phyloP scores from a whole-genome alignment of 257 asterid species.

The Penstemon eatonii region DNA sequence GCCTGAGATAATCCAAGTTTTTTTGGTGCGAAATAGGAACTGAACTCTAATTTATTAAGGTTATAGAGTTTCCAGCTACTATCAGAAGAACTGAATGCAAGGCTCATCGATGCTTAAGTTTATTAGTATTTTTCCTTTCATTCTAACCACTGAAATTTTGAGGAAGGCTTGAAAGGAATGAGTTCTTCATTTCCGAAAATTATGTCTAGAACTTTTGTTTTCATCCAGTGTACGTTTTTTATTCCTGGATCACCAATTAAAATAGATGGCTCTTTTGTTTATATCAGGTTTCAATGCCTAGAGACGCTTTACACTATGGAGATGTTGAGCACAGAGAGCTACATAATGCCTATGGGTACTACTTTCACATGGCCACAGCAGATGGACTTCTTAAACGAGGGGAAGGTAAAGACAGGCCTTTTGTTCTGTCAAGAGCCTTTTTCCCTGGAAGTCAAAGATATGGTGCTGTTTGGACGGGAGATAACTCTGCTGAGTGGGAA shows the following conservation, averaged over 20 bases:
- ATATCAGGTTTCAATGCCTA: conserved; percentile 84
- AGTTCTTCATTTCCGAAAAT: neutral
- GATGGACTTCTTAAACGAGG: conserved; percentile 88
- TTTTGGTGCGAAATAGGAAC: neutral
- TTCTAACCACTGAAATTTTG: neutral
- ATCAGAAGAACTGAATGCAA: no score
- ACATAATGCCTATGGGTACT: conserved; percentile 95
- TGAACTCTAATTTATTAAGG: no score
- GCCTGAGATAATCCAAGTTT: neutral
- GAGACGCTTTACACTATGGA: conserved; percentile 88
- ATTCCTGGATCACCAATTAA: conserved; percentile 2
- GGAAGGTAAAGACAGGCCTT: conserved; percentile 85
- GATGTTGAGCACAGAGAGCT: conserved; percentile 90
- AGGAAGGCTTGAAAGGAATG: neutral
- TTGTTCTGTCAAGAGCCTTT: conserved; percentile 90
- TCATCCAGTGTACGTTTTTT: neutral
- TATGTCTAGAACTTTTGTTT: neutral
- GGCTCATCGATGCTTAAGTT: no score
- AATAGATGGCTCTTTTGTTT: conserved; percentile 12
- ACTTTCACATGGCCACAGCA: conserved; percentile 94
- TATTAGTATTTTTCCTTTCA: no score
- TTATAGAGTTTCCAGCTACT: no score
- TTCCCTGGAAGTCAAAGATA: conserved; percentile 93
- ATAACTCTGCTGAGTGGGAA: conserved; percentile 96
- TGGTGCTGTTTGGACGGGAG: conserved; percentile 99